Base-by-base conservation (phyloP, 2,329 filamentous ascomycete genomes). In the Scortechinia acanthostroma region DNA sequence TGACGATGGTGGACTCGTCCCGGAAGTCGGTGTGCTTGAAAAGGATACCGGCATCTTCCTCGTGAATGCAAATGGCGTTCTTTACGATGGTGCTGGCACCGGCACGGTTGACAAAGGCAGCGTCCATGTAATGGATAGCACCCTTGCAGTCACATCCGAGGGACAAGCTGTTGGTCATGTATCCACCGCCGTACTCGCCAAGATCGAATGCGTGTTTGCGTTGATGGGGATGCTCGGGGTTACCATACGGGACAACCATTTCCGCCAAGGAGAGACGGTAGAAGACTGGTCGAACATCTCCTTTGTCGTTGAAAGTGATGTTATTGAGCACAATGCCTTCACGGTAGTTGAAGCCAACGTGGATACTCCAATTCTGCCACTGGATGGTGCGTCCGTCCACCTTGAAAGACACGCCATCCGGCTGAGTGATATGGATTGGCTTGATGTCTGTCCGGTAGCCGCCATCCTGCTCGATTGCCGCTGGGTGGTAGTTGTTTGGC, bases 1-100 rank as follows among this genome's bases (percentile, higher is more conserved):
- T 95, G 3, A 95, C 87, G 6, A 93, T 88, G 45, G 83, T 79
- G 0, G 87, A 91, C 37, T 93, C 86, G 58, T 96, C 91, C 28
- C 91, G 79, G 76, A 95, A 96, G 64, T 96, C 91, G 15, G 82
- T 90, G 66, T 94, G 88, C 68, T 96, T 96, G 77, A 94, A 95
- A 1, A 95, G 71, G 48, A 96, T 93, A 4, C 91, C 91, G 2
- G 80, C 79, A 52, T 96, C 91, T 66, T 96, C 91, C 62, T 96
- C 91, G 64, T 96, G 91, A 52, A 96, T 91, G 62, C 91, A 96
- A 53, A 96, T 86, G 28, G 91, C 91, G 58, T 95, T 95, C 71
- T 95, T 91, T 69, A 95, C 89, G 1, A 82, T 86, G 3, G 82
- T 80, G 21, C 86, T 71, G n/a, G 77, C 76, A 20, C 91, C 91